Percentiles rank a stretch among this genome's conserved stretches.
Conservation (phyloP, 768 basidiomycete species). For the Phylloporus rhodoxanthus region DNA sequence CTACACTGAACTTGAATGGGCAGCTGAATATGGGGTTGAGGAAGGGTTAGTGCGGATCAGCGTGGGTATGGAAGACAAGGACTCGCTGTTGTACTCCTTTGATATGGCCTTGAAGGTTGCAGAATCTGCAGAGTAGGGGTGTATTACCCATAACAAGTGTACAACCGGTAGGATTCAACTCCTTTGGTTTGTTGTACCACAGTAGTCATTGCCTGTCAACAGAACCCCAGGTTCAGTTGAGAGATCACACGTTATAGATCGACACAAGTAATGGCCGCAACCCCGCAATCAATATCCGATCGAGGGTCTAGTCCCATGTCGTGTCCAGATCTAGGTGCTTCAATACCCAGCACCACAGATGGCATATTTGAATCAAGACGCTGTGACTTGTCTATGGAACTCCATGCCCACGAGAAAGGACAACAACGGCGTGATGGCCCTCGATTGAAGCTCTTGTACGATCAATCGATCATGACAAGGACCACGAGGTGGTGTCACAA, state of each 20-base stretch:
- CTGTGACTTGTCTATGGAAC: too few relatives aligned
- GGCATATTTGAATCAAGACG: too few relatives aligned
- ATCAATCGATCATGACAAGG: too few relatives aligned
- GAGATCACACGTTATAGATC: not conserved
- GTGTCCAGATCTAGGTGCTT: too few relatives aligned
- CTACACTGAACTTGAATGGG: slow-evolving; percentile 88
- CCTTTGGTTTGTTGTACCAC: not conserved
- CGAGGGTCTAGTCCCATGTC: too few relatives aligned
- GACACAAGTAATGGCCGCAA: not conserved
- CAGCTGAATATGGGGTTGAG: slow-evolving; percentile 80
- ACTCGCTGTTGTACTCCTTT: slow-evolving; percentile 53
- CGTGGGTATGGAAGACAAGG: slow-evolving; percentile 80
- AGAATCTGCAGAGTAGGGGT: slow-evolving; percentile 35
- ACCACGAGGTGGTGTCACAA: too few relatives aligned
- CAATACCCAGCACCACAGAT: too few relatives aligned
- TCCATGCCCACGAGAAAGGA: too few relatives aligned
- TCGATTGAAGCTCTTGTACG: too few relatives aligned
- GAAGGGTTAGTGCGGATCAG: slow-evolving; percentile 78
- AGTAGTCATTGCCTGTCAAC: not conserved
- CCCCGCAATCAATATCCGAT: too few relatives aligned
- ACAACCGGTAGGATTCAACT: slow-evolving; percentile 2
- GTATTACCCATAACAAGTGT: not conserved
- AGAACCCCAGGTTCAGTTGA: not conserved
- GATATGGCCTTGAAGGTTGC: slow-evolving; percentile 66
- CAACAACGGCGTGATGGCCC: too few relatives aligned